Evolutionary conservation across 306 rosid species (phyloP), one percentile per base, ranked within the genome.

Genomic region (Dalbergia cochinchinensis): DNA sequence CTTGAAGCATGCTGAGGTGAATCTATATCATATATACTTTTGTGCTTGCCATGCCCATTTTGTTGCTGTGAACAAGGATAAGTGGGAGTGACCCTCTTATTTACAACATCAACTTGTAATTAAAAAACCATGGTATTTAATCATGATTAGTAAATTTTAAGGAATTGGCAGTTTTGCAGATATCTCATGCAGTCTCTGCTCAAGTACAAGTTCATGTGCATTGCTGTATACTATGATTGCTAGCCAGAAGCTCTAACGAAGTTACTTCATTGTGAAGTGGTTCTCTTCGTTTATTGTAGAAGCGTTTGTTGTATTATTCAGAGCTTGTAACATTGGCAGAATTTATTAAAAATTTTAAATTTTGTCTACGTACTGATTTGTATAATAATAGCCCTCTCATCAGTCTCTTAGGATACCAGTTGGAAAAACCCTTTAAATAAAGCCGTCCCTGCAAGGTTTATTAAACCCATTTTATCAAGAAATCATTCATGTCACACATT

Each of bases 1-100:
- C 90, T 53, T 86, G 78, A 89, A 82, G 77, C 71, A 67, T 79
- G 78, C 57, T 50, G 31, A 42, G 59, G 70, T 74, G n/a, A 70
- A 68, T 74, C 74, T 18, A 37, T 37, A 37, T 37, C 5, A 11
- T 47, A 14, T 10, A 8, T 59, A 53, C 22, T 35, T 35, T 63
- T 61, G 48, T 53, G 67, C 12, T 37, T 58, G 31, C 41, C 55
- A 18, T 31, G 34, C 13, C 41, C 50, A 12, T 66, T 71, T 35
- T 16, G 18, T 60, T 65, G 13, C 18, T 7, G 7, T 62, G 20
- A 8, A 11, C 53, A 11, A 44, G 13, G 55, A 65, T 51, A 8
- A n/a, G n/a, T 2, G 13, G 60, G 62, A 26, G 44, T 26, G 65
- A 4, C 48, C 41, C 15, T 47, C 26, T 8, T 48, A 7, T 47